Base-by-base conservation (phyloP, 495 filamentous ascomycete genomes). In the Hypoxylon rickii region DNA sequence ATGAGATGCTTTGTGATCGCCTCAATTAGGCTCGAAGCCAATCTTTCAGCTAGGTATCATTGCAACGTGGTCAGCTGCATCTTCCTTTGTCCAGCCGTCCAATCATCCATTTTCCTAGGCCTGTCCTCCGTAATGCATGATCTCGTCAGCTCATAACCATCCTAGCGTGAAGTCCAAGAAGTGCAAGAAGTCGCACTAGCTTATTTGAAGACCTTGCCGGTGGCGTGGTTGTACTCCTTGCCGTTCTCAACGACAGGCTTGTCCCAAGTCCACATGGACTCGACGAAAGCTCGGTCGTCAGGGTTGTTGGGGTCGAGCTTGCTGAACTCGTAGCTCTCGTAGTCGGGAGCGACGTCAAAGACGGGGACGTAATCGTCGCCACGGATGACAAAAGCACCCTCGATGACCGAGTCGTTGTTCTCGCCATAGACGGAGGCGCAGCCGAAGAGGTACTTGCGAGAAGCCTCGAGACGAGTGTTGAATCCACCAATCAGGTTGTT, bases 131-230 rank as follows among this genome's bases (percentile, higher is more conserved):
- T 56, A 40, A 40, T 42, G 47, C 58, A 56, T 63, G 57, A 65
- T 47, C 24, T 68, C 66, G 45, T 69, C 59, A 65, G 42, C 51
- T 55, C 63, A 34, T 71, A 62, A 65, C 42, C 49, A 51, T 58
- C 31, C 51, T 26, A 10, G 47, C 41, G 31, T 43, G 32, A 54
- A 55, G 38, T 22, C 31, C 15, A 40, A 21, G 17, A n/a, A n/a
- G n/a, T n/a, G n/a, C n/a, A n/a, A n/a, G n/a, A n/a, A n/a, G n/a
- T 8, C n/a, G 43, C 36, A 41, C 21, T 44, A 48, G 68, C 79
- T 81, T 94, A 98, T 87, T 97, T 98, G 87, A 97, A 97, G 72
- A 96, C 90, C 83, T 99, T 96, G 68, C 95, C 95, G 33, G 61
- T 50, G 69, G 86, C 88, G 79, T 79, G 77, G 63, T 72, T 63